Conservation (phyloP, 2,329 filamentous ascomycete genomes). For the Sporothrix variecibatus region DNA sequence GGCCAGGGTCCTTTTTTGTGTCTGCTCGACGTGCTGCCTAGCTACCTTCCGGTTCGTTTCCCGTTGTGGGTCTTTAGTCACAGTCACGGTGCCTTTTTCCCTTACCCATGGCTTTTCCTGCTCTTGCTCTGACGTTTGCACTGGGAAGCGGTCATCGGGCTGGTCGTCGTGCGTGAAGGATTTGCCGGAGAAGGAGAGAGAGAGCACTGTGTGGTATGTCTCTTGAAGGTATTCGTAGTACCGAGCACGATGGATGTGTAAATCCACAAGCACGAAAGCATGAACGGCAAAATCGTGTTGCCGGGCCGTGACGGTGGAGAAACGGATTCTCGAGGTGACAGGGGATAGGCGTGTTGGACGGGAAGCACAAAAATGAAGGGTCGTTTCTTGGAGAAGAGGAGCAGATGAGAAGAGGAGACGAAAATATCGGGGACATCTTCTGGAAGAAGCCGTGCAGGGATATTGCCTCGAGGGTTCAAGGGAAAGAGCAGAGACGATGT, state of each 20-base stretch:
- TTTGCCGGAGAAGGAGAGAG: not conserved
- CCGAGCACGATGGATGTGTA: no score
- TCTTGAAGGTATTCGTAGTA: not conserved
- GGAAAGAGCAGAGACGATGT: not conserved
- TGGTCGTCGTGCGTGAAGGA: not conserved
- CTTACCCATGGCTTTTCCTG: not conserved
- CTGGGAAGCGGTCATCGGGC: not conserved
- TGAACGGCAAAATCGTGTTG: not conserved
- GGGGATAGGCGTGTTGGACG: not conserved
- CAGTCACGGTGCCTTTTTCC: not conserved
- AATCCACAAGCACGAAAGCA: not conserved
- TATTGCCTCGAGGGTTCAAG: not conserved
- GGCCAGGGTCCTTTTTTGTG: not conserved
- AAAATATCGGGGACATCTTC: not conserved
- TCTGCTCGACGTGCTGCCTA: no score
- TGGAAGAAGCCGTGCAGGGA: slow-evolving; percentile 9
- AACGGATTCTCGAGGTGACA: not conserved
- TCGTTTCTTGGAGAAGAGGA: not conserved
- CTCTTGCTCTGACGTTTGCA: not conserved
- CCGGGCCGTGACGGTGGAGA: not conserved
- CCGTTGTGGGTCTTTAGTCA: not conserved
- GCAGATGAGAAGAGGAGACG: not conserved
- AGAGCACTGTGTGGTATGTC: not conserved
- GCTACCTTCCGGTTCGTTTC: not conserved
- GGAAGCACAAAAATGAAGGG: not conserved